A percentile compares a stretch with the other conserved stretches of the same genome.
Evolutionary conservation across 805 yeast species (phyloP).

Genomic region (Saccharomycopsis capsularis): DNA sequence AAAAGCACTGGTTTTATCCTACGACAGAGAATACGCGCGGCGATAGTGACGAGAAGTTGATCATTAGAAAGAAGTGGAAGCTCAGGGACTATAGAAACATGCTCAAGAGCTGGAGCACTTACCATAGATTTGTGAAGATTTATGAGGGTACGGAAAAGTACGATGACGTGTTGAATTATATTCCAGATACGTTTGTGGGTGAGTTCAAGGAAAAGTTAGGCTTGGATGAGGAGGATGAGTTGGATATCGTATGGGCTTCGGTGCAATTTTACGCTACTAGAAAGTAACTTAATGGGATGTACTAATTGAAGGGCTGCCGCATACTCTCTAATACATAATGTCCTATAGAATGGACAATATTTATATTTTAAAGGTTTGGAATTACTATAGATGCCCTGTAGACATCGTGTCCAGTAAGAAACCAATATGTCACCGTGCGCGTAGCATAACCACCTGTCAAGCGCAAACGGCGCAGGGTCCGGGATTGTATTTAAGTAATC

Average conservation of each 20-base stretch:
- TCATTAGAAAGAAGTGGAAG: conserved; percentile 34
- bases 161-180: conserved; percentile 28
- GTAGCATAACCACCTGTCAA: no score
- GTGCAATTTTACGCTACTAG: conserved; percentile 41
- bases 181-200: conserved; percentile 38
- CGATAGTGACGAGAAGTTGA: conserved; percentile 24
- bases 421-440: no score
- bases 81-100: conserved; percentile 45
- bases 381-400: no score
- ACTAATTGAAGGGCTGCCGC: no score
- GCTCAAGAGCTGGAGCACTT: conserved; percentile 64
- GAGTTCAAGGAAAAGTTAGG: conserved; percentile 38
- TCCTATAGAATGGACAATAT: no score
- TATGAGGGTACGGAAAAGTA: conserved; percentile 27
- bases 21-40: neutral
- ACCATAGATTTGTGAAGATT: conserved; percentile 51
- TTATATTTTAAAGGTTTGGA: no score
- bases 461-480: no score
- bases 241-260: conserved; percentile 50
- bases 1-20: conserved; percentile 28
- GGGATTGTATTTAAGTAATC: no score
- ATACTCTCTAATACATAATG: no score
- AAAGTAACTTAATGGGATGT: neutral
- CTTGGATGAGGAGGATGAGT: conserved; percentile 38
- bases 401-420: no score